Evolutionary conservation across 1,284 basidiomycete genomes (phyloP).

Genomic region (Boletus semigastroideus): DNA sequence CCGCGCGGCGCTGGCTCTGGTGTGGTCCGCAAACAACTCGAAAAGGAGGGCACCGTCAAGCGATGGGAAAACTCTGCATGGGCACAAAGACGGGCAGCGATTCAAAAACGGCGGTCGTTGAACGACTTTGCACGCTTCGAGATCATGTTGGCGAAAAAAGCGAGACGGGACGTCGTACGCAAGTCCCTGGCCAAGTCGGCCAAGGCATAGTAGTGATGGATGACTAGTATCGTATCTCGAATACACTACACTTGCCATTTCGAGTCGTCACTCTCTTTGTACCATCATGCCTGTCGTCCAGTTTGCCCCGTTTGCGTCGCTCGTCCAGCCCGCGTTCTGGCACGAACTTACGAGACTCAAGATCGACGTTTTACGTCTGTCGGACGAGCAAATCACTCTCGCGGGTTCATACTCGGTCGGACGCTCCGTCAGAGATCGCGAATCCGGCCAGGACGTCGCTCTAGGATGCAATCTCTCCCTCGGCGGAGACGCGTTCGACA

Average conservation of each 20-base stretch:
- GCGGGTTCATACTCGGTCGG: conserved; percentile 72
- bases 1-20: conserved; percentile 87
- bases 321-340: conserved; percentile 93
- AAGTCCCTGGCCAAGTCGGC: conserved; percentile 54
- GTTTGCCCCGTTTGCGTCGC: conserved; percentile 84
- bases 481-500: conserved; percentile 58
- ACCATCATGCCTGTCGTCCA: conserved; percentile 63
- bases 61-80: conserved; percentile 87
- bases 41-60: conserved; percentile 74
- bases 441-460: conserved; percentile 63
- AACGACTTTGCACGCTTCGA: conserved; percentile 91
- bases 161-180: conserved; percentile 66
- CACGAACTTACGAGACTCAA: conserved; percentile 87
- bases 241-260: conserved; percentile 7
- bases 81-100: conserved; percentile 88
- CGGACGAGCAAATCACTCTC: conserved; percentile 70
- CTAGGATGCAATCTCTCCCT: conserved; percentile 61
- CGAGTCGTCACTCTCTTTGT: background rate
- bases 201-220: conserved; percentile 8
- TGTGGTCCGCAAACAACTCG: conserved; percentile 83
- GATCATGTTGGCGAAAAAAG: conserved; percentile 77
- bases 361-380: conserved; percentile 87
- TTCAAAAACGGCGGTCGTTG: conserved; percentile 73
- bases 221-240: background rate
- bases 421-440: conserved; percentile 70